phyloP scores from a whole-genome alignment of 2,329 filamentous ascomycete genomes.

The Colletotrichum sp. region DNA sequence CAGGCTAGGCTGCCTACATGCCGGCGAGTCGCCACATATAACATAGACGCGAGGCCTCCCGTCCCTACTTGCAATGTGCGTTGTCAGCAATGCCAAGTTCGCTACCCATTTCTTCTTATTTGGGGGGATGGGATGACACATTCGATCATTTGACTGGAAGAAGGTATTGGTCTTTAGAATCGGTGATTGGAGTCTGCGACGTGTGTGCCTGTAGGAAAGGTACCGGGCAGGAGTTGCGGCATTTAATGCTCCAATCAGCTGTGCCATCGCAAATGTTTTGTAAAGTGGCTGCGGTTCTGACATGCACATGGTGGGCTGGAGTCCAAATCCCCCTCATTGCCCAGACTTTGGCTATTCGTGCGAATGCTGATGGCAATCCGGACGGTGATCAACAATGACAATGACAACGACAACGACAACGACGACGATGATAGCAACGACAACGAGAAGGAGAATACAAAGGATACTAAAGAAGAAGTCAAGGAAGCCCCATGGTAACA shows the following conservation, averaged over 20 bases:
- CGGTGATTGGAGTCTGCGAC: neutral
- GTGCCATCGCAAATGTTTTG: neutral
- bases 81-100: neutral
- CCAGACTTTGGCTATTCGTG: neutral
- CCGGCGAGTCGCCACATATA: too few species aligned
- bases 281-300: neutral
- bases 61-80: neutral
- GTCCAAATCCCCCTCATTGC: neutral
- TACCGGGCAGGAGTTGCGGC: neutral
- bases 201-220: too few species aligned
- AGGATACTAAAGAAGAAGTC: neutral
- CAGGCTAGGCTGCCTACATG: too few species aligned
- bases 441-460: fast-evolving
- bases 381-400: neutral
- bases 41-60: too few species aligned
- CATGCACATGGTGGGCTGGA: neutral
- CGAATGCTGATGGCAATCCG: neutral
- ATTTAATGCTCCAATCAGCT: neutral
- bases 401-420: too few species aligned
- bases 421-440: too few species aligned
- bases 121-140: neutral
- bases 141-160: neutral
- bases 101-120: too few species aligned
- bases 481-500: too few species aligned
- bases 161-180: neutral